Evolutionary conservation across 2,329 filamentous ascomycete species (phyloP).

Genomic region (Calonectria henricotiae): DNA sequence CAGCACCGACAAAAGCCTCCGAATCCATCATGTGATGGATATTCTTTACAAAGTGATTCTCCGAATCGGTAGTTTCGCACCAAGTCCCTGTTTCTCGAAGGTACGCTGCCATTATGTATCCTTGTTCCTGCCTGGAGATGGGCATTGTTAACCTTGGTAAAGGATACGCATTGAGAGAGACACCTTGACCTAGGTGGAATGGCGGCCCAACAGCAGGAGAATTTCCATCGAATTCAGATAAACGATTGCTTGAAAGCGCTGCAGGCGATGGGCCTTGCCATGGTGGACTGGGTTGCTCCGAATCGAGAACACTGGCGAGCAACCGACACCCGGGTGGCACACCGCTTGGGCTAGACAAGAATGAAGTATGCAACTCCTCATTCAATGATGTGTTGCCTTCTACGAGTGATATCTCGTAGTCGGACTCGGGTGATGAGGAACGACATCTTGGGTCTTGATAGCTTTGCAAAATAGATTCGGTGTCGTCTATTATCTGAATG

Average conservation of each 20-base stretch:
- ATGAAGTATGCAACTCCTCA: not conserved
- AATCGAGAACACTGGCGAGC: not conserved
- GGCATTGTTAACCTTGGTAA: not conserved
- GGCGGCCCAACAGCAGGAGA: not conserved
- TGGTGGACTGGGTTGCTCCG: not conserved
- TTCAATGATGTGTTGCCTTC: constrained; percentile 33
- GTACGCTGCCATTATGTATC: not conserved
- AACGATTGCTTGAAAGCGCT: not conserved
- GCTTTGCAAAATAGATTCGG: constrained; percentile 4
- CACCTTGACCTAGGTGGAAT: not conserved
- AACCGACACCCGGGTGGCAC: constrained; percentile 37
- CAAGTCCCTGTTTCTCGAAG: constrained; percentile 4
- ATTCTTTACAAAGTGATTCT: constrained; percentile 6
- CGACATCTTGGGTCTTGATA: not conserved
- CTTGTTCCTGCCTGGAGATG: constrained; percentile 2
- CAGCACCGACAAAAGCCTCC: not conserved
- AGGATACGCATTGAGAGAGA: not conserved
- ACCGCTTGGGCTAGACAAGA: not conserved
- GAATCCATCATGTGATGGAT: constrained; percentile 13
- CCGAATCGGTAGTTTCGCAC: not conserved
- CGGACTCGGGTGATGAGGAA: not conserved
- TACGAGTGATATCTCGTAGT: not conserved
- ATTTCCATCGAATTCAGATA: not conserved
- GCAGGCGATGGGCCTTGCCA: not conserved
- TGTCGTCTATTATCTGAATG: constrained; percentile 23